Evolutionary conservation across 768 basidiomycete genomes (phyloP).

Genomic region (Rhodocollybia butyracea): DNA sequence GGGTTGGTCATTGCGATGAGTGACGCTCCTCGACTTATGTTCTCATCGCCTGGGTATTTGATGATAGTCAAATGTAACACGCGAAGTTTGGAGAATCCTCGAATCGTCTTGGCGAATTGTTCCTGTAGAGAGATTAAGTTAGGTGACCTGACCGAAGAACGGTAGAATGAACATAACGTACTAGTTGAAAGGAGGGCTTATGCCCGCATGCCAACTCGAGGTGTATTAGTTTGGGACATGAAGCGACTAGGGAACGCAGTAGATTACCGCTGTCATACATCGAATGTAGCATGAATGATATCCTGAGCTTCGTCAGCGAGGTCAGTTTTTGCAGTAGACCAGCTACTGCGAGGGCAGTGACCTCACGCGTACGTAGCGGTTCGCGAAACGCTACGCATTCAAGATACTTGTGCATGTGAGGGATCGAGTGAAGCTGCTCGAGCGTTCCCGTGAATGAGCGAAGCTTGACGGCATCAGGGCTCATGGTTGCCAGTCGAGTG

Average conservation of each 20-base stretch:
- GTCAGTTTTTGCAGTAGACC: constrained; percentile 56
- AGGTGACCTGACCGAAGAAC: not conserved
- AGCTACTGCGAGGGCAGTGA: constrained; percentile 60
- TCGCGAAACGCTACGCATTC: constrained; percentile 59
- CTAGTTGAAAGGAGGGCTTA: constrained; percentile 72
- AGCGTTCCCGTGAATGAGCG: constrained; percentile 66
- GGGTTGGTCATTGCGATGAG: constrained; percentile 67
- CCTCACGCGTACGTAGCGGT: constrained; percentile 62
- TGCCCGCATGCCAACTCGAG: constrained; percentile 65
- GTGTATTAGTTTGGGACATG: constrained; percentile 62
- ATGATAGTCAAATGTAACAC: constrained; percentile 64
- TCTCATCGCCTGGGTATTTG: constrained; percentile 60
- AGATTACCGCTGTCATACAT: constrained; percentile 73
- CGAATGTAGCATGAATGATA: constrained; percentile 67
- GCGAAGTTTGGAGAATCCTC: constrained; percentile 60
- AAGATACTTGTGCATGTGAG: constrained; percentile 45
- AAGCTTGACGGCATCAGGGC: constrained; percentile 45
- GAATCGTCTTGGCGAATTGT: constrained; percentile 58
- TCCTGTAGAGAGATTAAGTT: constrained; percentile 36
- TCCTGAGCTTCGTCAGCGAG: constrained; percentile 53
- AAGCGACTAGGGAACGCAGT: constrained; percentile 60
- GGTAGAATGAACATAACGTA: constrained; percentile 27
- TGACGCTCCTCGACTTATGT: constrained; percentile 54
- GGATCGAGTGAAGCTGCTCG: constrained; percentile 61
- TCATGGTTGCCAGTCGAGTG: constrained; percentile 47